Base-by-base conservation (phyloP, 495 filamentous ascomycete genomes). In the Haplographium delicatum region DNA sequence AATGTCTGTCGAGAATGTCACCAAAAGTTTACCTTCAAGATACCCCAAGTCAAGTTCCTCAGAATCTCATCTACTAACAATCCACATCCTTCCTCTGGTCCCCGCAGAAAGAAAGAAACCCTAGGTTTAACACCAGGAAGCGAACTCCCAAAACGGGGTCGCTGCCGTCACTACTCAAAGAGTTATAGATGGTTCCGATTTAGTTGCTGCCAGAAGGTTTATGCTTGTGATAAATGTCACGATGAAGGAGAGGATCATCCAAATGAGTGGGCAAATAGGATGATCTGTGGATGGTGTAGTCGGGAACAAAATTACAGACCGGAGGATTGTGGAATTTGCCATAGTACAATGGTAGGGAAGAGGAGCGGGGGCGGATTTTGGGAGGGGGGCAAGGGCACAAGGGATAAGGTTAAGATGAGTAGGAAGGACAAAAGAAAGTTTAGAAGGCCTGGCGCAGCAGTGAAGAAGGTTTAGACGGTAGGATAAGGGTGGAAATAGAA, bases 361-460 rank as follows among this genome's bases (percentile, higher is more conserved):
- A 72, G 69, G 20, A 47, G 54, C n/a, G 50, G 40, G 16, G 51
- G 44, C 9, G 89, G 89, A 6, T 96, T 88, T 63, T 95, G 90
- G 90, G 90, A 96, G 68, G 90, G 89, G 13, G 90, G 90, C 1
- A 90, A 88, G 63, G 89, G 89, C 8, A 91, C 84, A n/a, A 68
- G 86, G 44, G 83, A 87, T 63, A 79, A 73, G 62, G 64, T 62
- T 16, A 62, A 75, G 51, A 89, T 90, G 86, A 84, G 83, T 52
- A 72, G 81, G 48, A 88, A 85, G 63, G 83, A 89, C 66, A 81
- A 81, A 56, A 72, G 85, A 60, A 89, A 89, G 71, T 83, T 79
- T 61, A 80, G 81, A 49, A 68, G 83, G 25, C 47, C 70, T 31
- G 73, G 68, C 3, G 47, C 43, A 1, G 39, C 34, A 18, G 19